These are phyloP conservation scores for Pseudozyma hubeiensis DNA, from an alignment of 1,284 basidiomycete genomes.

Conservation along the genomic window DNA sequence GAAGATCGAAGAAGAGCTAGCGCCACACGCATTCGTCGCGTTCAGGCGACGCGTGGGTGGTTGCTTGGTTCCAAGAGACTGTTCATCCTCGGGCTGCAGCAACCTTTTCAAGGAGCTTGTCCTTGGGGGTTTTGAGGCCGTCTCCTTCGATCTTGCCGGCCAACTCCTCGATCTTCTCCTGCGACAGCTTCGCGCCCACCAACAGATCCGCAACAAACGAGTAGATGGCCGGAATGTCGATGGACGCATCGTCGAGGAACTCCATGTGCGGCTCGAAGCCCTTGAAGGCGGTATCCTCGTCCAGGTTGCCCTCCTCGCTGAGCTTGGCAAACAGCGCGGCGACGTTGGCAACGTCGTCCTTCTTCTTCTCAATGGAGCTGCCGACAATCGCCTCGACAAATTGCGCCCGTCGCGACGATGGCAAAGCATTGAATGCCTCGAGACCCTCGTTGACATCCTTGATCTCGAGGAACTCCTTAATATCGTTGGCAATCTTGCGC, in stretches of 20 bases:
- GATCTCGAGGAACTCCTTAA: conserved; percentile 71
- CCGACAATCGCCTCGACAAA: conserved; percentile 81
- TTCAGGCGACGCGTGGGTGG: conserved; percentile 40
- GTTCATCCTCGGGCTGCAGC: conserved; percentile 44
- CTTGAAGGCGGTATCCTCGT: conserved; percentile 75
- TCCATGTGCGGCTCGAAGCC: conserved; percentile 77
- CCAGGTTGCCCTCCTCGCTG: conserved; percentile 47
- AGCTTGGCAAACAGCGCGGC: conserved; percentile 64
- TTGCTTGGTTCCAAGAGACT: conserved; percentile 7
- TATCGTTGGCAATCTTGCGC: conserved; percentile 77
- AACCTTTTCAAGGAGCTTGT: conserved; percentile 66
- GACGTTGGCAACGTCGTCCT: conserved; percentile 78
- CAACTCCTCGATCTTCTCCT: conserved; percentile 62
- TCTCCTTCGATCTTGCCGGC: conserved; percentile 65
- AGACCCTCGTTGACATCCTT: conserved; percentile 87
- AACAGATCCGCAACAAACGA: conserved; percentile 75
- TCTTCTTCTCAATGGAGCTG: conserved; percentile 82
- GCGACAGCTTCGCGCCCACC: conserved; percentile 49
- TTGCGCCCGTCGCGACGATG: conserved; percentile 75
- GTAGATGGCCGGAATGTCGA: conserved; percentile 89
- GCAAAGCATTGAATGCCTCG: conserved; percentile 73
- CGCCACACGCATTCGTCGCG: conserved; percentile 12
- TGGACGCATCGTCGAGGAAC: conserved; percentile 83
- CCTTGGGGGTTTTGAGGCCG: conserved; percentile 64
- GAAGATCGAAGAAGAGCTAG: conserved; percentile 6